Evolutionary conservation across 371 early-diverging fungal genomes (phyloP).

Genomic region (Mucor plumbeus): DNA sequence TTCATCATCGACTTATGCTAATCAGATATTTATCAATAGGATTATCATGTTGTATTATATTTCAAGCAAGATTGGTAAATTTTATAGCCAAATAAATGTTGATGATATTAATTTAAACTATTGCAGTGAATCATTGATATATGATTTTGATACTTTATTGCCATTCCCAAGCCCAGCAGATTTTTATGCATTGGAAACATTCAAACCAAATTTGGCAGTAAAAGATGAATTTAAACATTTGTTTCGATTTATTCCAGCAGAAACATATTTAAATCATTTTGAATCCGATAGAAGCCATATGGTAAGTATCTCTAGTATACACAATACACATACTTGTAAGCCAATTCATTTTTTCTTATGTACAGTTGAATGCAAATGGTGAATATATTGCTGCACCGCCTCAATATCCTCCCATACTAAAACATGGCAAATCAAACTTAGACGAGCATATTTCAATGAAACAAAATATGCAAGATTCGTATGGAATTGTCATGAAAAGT

Average conservation of each 20-base stretch:
- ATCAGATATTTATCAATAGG: conserved; percentile 22
- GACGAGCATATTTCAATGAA: conserved; percentile 31
- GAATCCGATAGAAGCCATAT: conserved; percentile 52
- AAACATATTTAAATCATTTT: conserved; percentile 34
- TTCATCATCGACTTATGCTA: not conserved
- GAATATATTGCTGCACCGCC: conserved; percentile 37
- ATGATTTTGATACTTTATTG: conserved; percentile 45
- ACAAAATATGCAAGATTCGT: not conserved
- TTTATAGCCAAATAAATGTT: not conserved
- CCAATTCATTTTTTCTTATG: too few relatives aligned
- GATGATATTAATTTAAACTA: not conserved
- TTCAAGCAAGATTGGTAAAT: conserved; percentile 10
- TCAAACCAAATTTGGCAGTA: conserved; percentile 35
- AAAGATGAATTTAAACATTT: conserved; percentile 23
- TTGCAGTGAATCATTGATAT: conserved; percentile 19
- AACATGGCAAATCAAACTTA: conserved; percentile 20
- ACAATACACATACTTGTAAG: not conserved
- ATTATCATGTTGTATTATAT: conserved; percentile 50
- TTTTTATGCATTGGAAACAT: conserved; percentile 31
- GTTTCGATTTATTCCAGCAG: conserved; percentile 46
- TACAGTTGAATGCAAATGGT: conserved; percentile 31
- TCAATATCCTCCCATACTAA: conserved; percentile 31
- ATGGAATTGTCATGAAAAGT: not conserved
- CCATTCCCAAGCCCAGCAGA: conserved; percentile 40
- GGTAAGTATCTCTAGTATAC: conserved; percentile 24